Percentiles rank a stretch among this genome's conserved stretches.
These are phyloP conservation scores for Zygoascus hellenicus DNA, from an alignment of 1,139 yeast species.

Conservation along the genomic window DNA sequence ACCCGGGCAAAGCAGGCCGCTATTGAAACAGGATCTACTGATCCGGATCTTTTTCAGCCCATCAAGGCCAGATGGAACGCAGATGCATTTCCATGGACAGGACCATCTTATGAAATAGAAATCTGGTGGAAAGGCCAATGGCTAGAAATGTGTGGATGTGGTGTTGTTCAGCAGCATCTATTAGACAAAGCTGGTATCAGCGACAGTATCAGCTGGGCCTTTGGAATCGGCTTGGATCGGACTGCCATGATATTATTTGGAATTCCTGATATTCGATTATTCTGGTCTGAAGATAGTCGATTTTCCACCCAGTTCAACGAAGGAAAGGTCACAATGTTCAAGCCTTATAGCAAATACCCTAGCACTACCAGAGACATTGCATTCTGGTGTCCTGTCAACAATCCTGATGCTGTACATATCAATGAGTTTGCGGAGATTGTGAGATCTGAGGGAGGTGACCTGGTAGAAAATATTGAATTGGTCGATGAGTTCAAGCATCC, in stretches of 20 bases:
- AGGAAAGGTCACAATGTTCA: constrained; percentile 65
- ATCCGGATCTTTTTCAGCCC: constrained; percentile 63
- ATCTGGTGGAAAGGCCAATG: constrained; percentile 99
- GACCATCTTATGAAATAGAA: constrained; percentile 98
- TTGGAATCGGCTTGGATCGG: constrained; percentile 93
- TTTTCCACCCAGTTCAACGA: constrained; percentile 65
- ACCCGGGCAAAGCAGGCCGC: constrained; percentile 68
- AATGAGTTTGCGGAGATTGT: constrained; percentile 95
- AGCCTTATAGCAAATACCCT: constrained; percentile 88
- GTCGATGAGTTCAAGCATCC: constrained; percentile 85
- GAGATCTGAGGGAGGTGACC: constrained; percentile 72
- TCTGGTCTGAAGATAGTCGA: constrained; percentile 84
- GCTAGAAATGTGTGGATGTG: constrained; percentile 97
- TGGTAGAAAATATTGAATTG: constrained; percentile 77
- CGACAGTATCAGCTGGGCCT: constrained; percentile 86
- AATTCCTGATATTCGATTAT: constrained; percentile 87
- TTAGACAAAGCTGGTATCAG: constrained; percentile 63
- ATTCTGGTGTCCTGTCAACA: constrained; percentile 66
- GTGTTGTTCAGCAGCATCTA: constrained; percentile 78
- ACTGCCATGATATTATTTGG: constrained; percentile 94
- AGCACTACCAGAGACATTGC: constrained; percentile 83
- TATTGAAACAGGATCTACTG: constrained; percentile 56
- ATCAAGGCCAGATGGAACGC: constrained; percentile 91
- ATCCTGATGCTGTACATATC: constrained; percentile 49
- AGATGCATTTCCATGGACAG: constrained; percentile 97